These are phyloP conservation scores for Magnolia officinalis DNA, from an alignment of 164 flowering plant species.

Conservation along the genomic window DNA sequence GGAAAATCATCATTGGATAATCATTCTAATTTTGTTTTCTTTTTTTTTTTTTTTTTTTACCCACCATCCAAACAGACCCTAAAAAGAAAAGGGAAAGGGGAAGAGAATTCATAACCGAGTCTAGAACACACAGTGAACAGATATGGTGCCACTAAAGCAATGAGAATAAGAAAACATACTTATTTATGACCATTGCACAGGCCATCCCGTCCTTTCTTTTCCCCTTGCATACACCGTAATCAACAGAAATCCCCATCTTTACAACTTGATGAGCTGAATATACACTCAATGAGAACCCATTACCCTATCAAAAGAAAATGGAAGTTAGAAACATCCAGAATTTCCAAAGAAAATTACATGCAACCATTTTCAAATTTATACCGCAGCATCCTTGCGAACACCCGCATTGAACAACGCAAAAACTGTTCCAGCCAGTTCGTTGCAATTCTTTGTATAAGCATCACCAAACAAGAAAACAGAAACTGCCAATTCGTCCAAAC, in stretches of 20 bases:
- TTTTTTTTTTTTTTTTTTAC: too few relatives aligned
- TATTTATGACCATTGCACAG: conserved; percentile 60
- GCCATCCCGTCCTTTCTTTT: conserved; percentile 64
- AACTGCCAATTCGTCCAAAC: conserved; percentile 52
- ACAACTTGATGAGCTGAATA: conserved; percentile 50
- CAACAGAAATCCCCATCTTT: conserved; percentile 73
- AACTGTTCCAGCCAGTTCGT: conserved; percentile 64
- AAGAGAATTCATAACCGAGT: too few relatives aligned
- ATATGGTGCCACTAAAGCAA: neutral
- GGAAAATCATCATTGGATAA: too few relatives aligned
- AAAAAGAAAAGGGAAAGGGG: too few relatives aligned
- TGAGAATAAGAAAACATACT: conserved; percentile 35
- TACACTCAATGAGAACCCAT: conserved; percentile 66
- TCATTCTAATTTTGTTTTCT: too few relatives aligned
- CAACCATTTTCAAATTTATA: conserved; percentile 18
- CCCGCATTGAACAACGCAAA: conserved; percentile 65
- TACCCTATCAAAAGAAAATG: conserved; percentile 41
- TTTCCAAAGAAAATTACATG: neutral
- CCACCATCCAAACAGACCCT: too few relatives aligned
- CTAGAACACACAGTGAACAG: neutral
- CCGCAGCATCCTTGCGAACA: conserved; percentile 66
- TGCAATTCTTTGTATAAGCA: conserved; percentile 56
- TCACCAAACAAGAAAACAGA: conserved; percentile 88
- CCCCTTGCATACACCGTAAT: conserved; percentile 75
- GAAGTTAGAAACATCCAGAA: neutral